phyloP scores from a whole-genome alignment of 1,284 basidiomycete genomes.

The Irpex sp. region DNA sequence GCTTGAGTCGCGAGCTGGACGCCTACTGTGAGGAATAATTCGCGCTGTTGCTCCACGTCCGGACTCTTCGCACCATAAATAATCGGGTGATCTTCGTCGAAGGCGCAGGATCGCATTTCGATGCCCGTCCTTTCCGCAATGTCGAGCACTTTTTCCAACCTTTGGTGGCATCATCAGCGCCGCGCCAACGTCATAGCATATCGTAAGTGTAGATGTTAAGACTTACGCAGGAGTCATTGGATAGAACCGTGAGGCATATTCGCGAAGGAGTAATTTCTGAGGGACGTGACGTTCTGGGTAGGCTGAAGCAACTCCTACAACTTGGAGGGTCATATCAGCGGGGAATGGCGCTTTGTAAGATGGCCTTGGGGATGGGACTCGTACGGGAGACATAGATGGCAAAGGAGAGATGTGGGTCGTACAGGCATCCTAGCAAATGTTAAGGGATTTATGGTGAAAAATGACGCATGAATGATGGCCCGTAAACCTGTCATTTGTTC shows the following conservation, averaged over 20 bases:
- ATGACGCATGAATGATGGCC: too few species aligned
- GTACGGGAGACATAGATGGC: slow-evolving; percentile 8
- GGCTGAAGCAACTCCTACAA: slow-evolving; percentile 7
- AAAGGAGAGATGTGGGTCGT: too few species aligned
- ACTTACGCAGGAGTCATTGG: slow-evolving; percentile 7
- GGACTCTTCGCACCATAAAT: slow-evolving; percentile 5
- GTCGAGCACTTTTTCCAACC: slow-evolving; percentile 9
- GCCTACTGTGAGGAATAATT: slow-evolving; percentile 9
- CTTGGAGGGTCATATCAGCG: slow-evolving; percentile 5
- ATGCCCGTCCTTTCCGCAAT: slow-evolving; percentile 13
- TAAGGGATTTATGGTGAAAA: too few species aligned
- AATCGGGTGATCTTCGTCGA: slow-evolving; percentile 6
- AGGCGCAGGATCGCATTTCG: slow-evolving; percentile 6
- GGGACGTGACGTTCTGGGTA: slow-evolving; percentile 4
- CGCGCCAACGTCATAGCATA: background rate
- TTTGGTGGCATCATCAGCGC: background rate
- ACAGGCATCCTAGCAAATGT: too few species aligned
- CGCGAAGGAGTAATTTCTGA: background rate
- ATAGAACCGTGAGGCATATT: background rate
- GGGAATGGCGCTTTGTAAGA: slow-evolving; percentile 6
- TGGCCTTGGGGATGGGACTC: background rate
- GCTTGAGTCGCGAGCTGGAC: slow-evolving; percentile 8
- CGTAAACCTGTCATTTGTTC: too few species aligned
- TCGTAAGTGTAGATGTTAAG: background rate
- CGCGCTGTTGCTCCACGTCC: slow-evolving; percentile 4